phyloP scores from a whole-genome alignment of 495 filamentous ascomycete genomes.

The Evernia prunastri region DNA sequence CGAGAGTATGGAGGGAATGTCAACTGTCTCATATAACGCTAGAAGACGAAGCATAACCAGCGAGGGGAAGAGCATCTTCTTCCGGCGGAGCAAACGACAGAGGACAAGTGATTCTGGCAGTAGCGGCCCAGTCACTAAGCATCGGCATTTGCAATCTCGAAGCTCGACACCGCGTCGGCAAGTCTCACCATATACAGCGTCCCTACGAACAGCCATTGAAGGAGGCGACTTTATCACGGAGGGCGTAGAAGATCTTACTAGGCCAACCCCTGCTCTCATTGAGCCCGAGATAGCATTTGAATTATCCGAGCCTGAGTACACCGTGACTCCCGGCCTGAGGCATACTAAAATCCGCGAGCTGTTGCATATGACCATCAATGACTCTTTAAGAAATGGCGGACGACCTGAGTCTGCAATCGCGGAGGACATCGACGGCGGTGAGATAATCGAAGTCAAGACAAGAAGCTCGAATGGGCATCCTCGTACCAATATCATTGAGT shows the following conservation, averaged over 20 bases:
- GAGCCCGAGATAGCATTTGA: conserved; percentile 21
- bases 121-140: conserved; percentile 33
- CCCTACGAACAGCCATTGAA: conserved; percentile 45
- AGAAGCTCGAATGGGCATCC: conserved; percentile 52
- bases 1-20: conserved; percentile 32
- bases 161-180: conserved; percentile 29
- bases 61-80: conserved; percentile 41
- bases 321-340: conserved; percentile 45
- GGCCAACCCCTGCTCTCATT: conserved; percentile 8
- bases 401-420: conserved; percentile 63
- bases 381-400: conserved; percentile 64
- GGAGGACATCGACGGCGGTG: conserved; percentile 54
- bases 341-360: conserved; percentile 59
- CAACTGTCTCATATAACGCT: conserved; percentile 24
- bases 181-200: conserved; percentile 43
- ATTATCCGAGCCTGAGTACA: conserved; percentile 40
- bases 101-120: conserved; percentile 41
- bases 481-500: conserved; percentile 56
- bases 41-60: conserved; percentile 39
- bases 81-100: conserved; percentile 46
- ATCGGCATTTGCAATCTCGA: conserved; percentile 34
- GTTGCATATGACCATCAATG: conserved; percentile 60
- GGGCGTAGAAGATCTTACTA: conserved; percentile 7
- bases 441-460: conserved; percentile 59
- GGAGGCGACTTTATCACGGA: conserved; percentile 42